These are phyloP conservation scores for Camptophora hylomeconis DNA, from an alignment of 2,329 filamentous ascomycete species.

Conservation along the genomic window DNA sequence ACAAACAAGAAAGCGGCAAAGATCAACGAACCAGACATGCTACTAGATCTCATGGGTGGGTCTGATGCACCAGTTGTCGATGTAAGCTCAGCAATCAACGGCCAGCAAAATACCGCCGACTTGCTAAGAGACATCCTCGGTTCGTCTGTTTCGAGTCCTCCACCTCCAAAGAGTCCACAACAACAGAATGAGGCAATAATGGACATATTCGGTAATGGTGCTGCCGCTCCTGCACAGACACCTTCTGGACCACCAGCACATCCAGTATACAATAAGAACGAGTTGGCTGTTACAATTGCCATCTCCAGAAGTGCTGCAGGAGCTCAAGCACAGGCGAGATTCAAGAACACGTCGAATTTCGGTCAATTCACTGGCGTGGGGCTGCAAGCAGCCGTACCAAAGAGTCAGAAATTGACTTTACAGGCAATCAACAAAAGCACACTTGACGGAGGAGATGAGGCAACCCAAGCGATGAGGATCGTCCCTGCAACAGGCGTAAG, in stretches of 20 bases:
- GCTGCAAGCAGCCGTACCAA: constrained; percentile 88
- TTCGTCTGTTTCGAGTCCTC: constrained; percentile 40
- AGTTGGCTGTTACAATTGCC: constrained; percentile 65
- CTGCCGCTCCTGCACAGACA: constrained; percentile 33
- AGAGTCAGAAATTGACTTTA: constrained; percentile 86
- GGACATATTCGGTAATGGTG: constrained; percentile 59
- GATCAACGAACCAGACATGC: constrained; percentile 69
- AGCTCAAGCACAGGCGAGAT: constrained; percentile 71
- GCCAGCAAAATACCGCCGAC: constrained; percentile 62
- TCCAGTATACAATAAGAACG: constrained; percentile 76
- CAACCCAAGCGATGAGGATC: constrained; percentile 82
- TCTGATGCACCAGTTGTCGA: constrained; percentile 48
- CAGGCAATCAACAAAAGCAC: constrained; percentile 77
- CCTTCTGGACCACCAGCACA: constrained; percentile 38
- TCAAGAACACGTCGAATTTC: constrained; percentile 62
- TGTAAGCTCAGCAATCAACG: constrained; percentile 41
- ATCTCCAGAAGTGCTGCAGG: constrained; percentile 59
- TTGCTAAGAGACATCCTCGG: constrained; percentile 80
- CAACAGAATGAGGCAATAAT: constrained; percentile 66
- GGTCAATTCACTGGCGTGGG: constrained; percentile 60
- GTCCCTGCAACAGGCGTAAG: constrained; percentile 78
- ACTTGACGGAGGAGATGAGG: constrained; percentile 63
- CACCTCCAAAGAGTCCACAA: constrained; percentile 37
- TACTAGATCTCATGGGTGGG: constrained; percentile 86
- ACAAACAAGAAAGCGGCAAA: constrained; percentile 65